Conservation (phyloP, 2,329 filamentous ascomycete genomes). For the Cladophialophora carrionii region DNA sequence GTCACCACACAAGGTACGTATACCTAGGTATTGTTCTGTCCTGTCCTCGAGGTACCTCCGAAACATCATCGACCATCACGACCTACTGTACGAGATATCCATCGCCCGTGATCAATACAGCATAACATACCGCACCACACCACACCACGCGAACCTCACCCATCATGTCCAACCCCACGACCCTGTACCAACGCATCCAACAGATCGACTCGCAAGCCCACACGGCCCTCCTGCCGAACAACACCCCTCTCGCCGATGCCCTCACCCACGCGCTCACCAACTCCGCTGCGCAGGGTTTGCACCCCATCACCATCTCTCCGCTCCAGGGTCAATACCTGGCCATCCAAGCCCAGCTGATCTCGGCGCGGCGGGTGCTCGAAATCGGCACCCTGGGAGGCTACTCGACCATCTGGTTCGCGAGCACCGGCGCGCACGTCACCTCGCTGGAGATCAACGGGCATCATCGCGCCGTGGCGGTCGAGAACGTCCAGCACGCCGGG, state of each 20-base stretch:
- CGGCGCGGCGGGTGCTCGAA: slow-evolving; percentile 53
- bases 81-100: neutral
- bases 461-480: slow-evolving; percentile 52
- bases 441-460: slow-evolving; percentile 56
- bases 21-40: no score
- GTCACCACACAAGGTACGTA: neutral
- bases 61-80: neutral
- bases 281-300: slow-evolving; percentile 20
- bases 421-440: slow-evolving; percentile 49
- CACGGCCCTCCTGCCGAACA: slow-evolving; percentile 6
- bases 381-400: slow-evolving; percentile 62
- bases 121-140: neutral
- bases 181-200: slow-evolving; percentile 11
- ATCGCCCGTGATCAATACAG: neutral
- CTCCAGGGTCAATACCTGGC: slow-evolving; percentile 48
- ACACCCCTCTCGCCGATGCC: slow-evolving; percentile 3
- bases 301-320: slow-evolving; percentile 45
- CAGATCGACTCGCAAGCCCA: slow-evolving; percentile 7
- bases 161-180: neutral
- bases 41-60: no score
- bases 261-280: slow-evolving; percentile 24
- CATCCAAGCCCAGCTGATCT: slow-evolving; percentile 45
- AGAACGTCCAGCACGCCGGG: slow-evolving; percentile 49
- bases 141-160: neutral
- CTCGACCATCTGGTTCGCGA: slow-evolving; percentile 58